Percentiles rank a stretch among this genome's conserved stretches.
Conservation (phyloP, 148 eudicot genomes). For the Diospyros kaki region DNA sequence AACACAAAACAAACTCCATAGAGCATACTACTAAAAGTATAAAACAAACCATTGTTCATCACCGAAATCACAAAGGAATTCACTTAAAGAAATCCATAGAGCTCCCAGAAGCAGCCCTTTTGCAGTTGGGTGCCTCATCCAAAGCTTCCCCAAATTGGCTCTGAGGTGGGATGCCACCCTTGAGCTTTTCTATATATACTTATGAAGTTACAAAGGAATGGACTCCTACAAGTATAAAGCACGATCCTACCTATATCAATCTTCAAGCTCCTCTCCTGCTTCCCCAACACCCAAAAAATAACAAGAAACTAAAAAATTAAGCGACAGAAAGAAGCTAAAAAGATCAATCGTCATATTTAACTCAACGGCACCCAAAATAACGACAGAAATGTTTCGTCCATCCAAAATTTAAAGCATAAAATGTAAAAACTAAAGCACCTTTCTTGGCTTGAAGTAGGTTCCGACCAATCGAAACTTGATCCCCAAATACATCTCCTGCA, state of each 20-base stretch:
- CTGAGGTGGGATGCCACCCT: neutral
- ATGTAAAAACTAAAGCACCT: constrained; percentile 12
- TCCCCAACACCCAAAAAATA: no score
- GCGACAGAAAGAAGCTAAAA: neutral
- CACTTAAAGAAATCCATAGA: neutral
- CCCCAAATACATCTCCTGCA: constrained; percentile 34
- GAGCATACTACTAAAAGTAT: neutral
- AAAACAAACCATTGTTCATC: neutral
- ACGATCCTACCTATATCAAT: no score
- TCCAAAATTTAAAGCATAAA: no score
- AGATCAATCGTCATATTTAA: no score
- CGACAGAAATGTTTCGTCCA: neutral
- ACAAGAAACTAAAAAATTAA: neutral
- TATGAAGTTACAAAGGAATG: no score
- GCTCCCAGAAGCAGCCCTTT: neutral
- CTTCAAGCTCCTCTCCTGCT: no score
- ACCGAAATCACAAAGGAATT: neutral
- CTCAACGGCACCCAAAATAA: no score
- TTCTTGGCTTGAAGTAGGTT: constrained; percentile 43
- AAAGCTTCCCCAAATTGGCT: no score
- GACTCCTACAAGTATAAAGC: no score
- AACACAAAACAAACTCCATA: no score
- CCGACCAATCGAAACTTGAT: constrained; percentile 29
- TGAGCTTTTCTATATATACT: neutral
- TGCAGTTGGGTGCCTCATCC: no score